These are phyloP conservation scores for Cyclotella baltica DNA, from an alignment of 108 stramenopile species.

Conservation along the genomic window DNA sequence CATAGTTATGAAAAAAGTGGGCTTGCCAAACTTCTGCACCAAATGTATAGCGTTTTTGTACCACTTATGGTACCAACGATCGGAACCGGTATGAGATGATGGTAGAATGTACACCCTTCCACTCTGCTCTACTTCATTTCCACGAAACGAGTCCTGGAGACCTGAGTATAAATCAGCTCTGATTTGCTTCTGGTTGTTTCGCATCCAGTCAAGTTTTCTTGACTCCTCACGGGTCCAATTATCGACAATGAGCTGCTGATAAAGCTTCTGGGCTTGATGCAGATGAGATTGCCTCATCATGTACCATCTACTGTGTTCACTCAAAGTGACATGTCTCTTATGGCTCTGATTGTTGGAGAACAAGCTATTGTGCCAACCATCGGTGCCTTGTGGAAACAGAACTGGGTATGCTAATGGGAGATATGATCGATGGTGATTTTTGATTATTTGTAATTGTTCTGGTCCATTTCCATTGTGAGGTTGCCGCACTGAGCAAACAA, in stretches of 20 bases:
- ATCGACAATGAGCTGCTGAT: too few species aligned
- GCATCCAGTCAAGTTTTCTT: too few species aligned
- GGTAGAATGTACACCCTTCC: conserved; percentile 10
- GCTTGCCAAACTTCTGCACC: too few species aligned
- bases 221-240: too few species aligned
- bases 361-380: conserved; percentile 16
- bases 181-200: too few species aligned
- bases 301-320: conserved; percentile 1
- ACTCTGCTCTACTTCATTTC: conserved; percentile 9
- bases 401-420: conserved; percentile 14
- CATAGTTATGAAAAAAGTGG: too few species aligned
- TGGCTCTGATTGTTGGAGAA: background rate
- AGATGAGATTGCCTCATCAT: conserved; percentile 23
- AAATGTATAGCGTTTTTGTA: too few species aligned
- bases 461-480: background rate
- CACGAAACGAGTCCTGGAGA: background rate
- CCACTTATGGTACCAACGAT: conserved; percentile 11
- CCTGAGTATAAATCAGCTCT: too few species aligned
- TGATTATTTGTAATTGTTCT: background rate
- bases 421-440: background rate
- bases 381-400: too few species aligned
- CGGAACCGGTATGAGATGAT: conserved; percentile 6
- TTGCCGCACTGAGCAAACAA: background rate
- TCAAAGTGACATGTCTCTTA: background rate
- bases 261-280: too few species aligned